phyloP scores from a whole-genome alignment of 1,139 yeast genomes.

The Kurtzmaniella natalensis region DNA sequence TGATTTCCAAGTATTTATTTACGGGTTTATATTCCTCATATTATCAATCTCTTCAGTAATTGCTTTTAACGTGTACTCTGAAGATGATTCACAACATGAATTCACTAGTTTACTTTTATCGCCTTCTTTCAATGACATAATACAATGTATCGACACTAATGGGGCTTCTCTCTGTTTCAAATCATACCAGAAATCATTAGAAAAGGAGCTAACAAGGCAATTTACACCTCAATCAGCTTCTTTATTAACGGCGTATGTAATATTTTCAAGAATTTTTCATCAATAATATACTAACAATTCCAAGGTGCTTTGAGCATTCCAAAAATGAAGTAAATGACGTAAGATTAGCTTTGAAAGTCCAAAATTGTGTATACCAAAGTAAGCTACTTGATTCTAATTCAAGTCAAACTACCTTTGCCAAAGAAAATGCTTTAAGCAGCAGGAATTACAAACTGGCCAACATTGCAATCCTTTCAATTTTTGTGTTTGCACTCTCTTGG shows the following conservation, averaged over 20 bases:
- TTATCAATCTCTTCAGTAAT: no score
- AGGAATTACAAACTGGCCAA: no score
- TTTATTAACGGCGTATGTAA: background rate
- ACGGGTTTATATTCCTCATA: no score
- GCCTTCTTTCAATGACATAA: slow-evolving; percentile 10
- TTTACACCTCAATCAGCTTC: background rate
- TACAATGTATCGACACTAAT: slow-evolving; percentile 14
- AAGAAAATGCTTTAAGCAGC: background rate
- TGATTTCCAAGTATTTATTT: no score
- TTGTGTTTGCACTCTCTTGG: no score
- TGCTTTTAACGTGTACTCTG: no score
- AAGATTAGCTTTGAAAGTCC: background rate
- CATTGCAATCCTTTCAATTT: no score
- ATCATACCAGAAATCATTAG: slow-evolving; percentile 9
- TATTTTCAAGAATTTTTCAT: background rate
- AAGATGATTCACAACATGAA: no score
- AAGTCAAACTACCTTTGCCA: no score
- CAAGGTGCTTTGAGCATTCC: background rate
- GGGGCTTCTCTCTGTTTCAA: slow-evolving; percentile 14
- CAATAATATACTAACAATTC: background rate
- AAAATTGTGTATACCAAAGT: slow-evolving; percentile 1
- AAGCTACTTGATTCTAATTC: background rate
- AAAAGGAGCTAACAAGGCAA: slow-evolving; percentile 8
- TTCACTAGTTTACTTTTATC: slow-evolving; percentile 6
- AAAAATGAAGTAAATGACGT: background rate